Evolutionary conservation across 306 rosid species (phyloP), one percentile per base, ranked within the genome.

Genomic region (Vigna reflexopilosa): DNA sequence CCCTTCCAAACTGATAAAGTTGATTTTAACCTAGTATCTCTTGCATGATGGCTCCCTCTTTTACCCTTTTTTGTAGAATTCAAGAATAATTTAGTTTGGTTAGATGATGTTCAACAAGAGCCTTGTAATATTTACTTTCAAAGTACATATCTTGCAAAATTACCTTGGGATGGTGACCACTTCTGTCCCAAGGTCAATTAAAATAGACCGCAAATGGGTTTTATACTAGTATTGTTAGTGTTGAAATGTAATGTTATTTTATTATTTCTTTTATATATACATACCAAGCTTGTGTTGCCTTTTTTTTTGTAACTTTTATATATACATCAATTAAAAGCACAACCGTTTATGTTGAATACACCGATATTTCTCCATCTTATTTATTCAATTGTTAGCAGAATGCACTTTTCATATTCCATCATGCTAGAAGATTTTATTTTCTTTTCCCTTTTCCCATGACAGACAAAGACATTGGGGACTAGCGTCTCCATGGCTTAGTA

Each of bases 401-500:
- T 38, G 14, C 59, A 67, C 17, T 54, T 45, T 68, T 59, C 48
- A 13, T 69, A 34, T 56, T 67, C 28, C 73, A 38, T 47, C 73
- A 72, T 71, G 20, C 70, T 67, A 24, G 63, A 45, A 55, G 45
- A 16, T 77, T 75, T 78, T 28, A 68, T 30, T 51, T 80, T 68
- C 47, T 78, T 12, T 70, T 80, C 58, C 72, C 9, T 45, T 64
- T 73, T 77, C 66, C 38, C 80, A 71, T 55, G 82, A 59, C 84
- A 94, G 98, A 80, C 38, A 40, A 81, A 85, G 85, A 78, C 90
- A 90, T 78, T 94, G 97, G 97, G 63, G 40, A 42, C 81, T 68
- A 67, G 96, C 97, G 0, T 86, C 95, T 78, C 97, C 97, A 38
- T 94, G 98, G 97, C 70, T 92, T 75, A 70, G 66, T 83, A 80